Percentiles rank a stretch among this genome's conserved stretches.
phyloP scores from a whole-genome alignment of 1,284 basidiomycete genomes.

The Entoloma clypeatum region DNA sequence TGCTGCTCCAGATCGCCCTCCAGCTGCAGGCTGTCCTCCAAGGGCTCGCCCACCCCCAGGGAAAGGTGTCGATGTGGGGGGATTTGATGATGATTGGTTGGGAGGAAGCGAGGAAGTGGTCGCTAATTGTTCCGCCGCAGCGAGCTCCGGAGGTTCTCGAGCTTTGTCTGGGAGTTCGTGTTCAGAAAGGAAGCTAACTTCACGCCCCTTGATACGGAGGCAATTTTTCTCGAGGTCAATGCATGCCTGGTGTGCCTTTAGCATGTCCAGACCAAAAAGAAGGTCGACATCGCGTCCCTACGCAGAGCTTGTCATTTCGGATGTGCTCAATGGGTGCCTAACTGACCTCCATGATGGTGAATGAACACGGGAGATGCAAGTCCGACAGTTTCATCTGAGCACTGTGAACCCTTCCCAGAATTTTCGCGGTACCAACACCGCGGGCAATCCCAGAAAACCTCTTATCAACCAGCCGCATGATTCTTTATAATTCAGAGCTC shows the following conservation, averaged over 20 bases:
- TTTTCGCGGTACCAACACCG: slow-evolving; percentile 96
- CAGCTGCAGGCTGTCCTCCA: slow-evolving; percentile 21
- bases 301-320: neutral
- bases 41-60: slow-evolving; percentile 61
- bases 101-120: slow-evolving; percentile 20
- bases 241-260: slow-evolving; percentile 93
- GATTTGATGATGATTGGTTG: slow-evolving; percentile 15
- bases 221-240: slow-evolving; percentile 91
- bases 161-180: slow-evolving; percentile 91
- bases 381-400: slow-evolving; percentile 88
- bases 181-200: slow-evolving; percentile 87
- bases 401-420: slow-evolving; percentile 91
- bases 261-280: slow-evolving; percentile 96
- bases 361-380: slow-evolving; percentile 84
- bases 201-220: slow-evolving; percentile 83
- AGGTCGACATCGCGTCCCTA: slow-evolving; percentile 90
- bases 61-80: slow-evolving; percentile 36
- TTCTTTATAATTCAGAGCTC: slow-evolving; percentile 50
- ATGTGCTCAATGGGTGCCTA: neutral
- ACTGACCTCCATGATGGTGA: slow-evolving; percentile 90
- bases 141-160: slow-evolving; percentile 31
- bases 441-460: slow-evolving; percentile 88
- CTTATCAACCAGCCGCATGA: slow-evolving; percentile 91
- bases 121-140: slow-evolving; percentile 16
- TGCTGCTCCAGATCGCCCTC: slow-evolving; percentile 10